Conservation (phyloP, 2,329 filamentous ascomycete genomes). For the Talaromyces verruculosus region DNA sequence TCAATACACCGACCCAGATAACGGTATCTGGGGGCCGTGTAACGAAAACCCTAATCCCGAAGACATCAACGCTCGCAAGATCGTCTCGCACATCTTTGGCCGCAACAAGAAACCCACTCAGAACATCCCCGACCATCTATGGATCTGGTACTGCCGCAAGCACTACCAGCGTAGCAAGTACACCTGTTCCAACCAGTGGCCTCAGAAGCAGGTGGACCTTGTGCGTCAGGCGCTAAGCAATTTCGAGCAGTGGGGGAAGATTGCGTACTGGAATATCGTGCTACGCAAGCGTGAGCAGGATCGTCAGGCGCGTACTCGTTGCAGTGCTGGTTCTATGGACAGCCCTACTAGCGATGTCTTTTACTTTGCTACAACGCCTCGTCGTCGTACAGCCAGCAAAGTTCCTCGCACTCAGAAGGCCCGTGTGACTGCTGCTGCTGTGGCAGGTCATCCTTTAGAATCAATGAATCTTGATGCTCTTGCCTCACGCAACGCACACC, state of each 20-base stretch:
- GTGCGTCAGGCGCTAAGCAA: conserved; percentile 62
- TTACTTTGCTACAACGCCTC: neutral
- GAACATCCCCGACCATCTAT: conserved; percentile 66
- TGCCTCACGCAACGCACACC: neutral
- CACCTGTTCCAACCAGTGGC: conserved; percentile 58
- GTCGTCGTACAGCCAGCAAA: neutral
- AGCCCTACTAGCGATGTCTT: neutral
- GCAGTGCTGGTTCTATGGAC: neutral
- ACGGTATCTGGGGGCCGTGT: neutral
- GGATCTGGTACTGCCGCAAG: conserved; percentile 77
- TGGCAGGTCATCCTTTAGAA: neutral
- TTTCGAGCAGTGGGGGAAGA: conserved; percentile 63
- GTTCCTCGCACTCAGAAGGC: conserved; percentile 1
- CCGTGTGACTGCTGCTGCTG: neutral
- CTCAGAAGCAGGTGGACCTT: conserved; percentile 61
- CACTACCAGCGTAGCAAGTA: conserved; percentile 78
- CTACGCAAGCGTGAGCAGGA: conserved; percentile 61
- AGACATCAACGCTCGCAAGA: conserved; percentile 56
- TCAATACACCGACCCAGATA: conserved; percentile 5
- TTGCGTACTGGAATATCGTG: conserved; percentile 62
- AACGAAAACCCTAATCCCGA: neutral
- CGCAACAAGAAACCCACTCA: conserved; percentile 77
- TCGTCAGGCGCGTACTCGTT: neutral
- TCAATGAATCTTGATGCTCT: neutral
- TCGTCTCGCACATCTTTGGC: conserved; percentile 78